These are phyloP conservation scores for Penicillium canariense DNA, from an alignment of 495 filamentous ascomycete genomes.

Conservation along the genomic window DNA sequence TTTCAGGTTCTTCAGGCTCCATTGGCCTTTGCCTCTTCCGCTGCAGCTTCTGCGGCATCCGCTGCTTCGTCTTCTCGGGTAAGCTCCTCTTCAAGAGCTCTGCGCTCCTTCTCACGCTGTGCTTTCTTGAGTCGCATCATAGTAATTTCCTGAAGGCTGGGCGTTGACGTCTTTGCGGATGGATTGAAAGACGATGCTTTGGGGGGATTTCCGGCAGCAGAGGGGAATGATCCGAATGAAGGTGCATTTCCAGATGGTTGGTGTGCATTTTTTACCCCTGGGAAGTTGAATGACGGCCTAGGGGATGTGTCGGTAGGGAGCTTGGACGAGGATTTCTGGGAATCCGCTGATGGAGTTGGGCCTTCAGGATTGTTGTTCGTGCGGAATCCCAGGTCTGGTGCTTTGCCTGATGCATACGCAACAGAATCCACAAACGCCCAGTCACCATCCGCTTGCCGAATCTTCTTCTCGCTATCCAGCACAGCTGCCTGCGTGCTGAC, in stretches of 20 bases:
- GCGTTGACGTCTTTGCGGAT: slow-evolving; percentile 31
- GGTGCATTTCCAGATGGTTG: slow-evolving; percentile 40
- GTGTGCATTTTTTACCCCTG: slow-evolving; percentile 29
- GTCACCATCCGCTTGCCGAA: slow-evolving; percentile 32
- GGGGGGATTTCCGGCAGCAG: slow-evolving; percentile 30
- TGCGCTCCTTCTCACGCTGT: slow-evolving; percentile 52
- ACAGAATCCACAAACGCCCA: slow-evolving; percentile 54
- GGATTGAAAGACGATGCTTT: slow-evolving; percentile 32
- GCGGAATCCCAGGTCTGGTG: slow-evolving; percentile 42
- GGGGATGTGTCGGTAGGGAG: not conserved
- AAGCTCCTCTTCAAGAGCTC: slow-evolving; percentile 55
- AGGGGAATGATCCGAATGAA: slow-evolving; percentile 50
- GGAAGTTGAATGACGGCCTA: slow-evolving; percentile 39
- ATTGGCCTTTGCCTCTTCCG: not conserved
- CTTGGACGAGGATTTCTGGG: slow-evolving; percentile 13
- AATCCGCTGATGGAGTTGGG: slow-evolving; percentile 15
- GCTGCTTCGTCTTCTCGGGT: slow-evolving; percentile 49
- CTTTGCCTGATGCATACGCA: slow-evolving; percentile 53
- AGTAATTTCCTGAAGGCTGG: slow-evolving; percentile 57
- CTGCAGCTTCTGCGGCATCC: slow-evolving; percentile 39
- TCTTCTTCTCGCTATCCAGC: slow-evolving; percentile 48
- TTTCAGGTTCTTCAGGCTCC: not conserved
- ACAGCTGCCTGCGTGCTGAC: slow-evolving; percentile 62
- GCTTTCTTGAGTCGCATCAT: slow-evolving; percentile 61
- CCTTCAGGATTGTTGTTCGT: slow-evolving; percentile 5